Conservation (phyloP, 148 eudicot species). For the Diospyros kaki region DNA sequence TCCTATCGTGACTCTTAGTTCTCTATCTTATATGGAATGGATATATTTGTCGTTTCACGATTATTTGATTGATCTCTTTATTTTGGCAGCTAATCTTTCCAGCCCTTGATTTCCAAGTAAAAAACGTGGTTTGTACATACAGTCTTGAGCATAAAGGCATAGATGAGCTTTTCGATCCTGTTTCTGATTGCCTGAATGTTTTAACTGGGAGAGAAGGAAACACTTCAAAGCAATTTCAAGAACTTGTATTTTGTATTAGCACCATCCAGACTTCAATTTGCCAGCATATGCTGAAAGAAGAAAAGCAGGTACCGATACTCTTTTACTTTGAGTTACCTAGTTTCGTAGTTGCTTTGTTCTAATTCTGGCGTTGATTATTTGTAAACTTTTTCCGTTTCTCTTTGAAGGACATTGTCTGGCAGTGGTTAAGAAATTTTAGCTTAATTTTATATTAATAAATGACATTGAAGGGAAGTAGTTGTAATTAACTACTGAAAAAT, state of each 20-base stretch:
- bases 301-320: conserved; percentile 53
- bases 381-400: not conserved
- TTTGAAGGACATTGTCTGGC: not conserved
- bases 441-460: not conserved
- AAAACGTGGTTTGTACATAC: conserved; percentile 62
- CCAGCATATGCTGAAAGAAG: conserved; percentile 91
- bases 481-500: not conserved
- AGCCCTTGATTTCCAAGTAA: conserved; percentile 56
- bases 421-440: not conserved
- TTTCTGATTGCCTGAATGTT: conserved; percentile 47
- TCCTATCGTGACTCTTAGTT: not conserved
- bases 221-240: conserved; percentile 37
- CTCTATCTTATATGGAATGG: not conserved
- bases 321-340: not conserved
- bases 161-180: conserved; percentile 48
- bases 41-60: not conserved
- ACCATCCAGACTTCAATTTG: conserved; percentile 45
- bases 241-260: conserved; percentile 53
- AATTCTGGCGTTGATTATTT: not conserved
- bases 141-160: conserved; percentile 70
- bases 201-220: conserved; percentile 32
- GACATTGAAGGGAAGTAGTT: not conserved
- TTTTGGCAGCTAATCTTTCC: conserved; percentile 66
- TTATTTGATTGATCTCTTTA: conserved; percentile 13
- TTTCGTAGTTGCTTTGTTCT: not conserved